Evolutionary conservation across 2,329 filamentous ascomycete genomes (phyloP), one percentile per base, ranked within the genome.

Genomic region (Cladosporium sp.): DNA sequence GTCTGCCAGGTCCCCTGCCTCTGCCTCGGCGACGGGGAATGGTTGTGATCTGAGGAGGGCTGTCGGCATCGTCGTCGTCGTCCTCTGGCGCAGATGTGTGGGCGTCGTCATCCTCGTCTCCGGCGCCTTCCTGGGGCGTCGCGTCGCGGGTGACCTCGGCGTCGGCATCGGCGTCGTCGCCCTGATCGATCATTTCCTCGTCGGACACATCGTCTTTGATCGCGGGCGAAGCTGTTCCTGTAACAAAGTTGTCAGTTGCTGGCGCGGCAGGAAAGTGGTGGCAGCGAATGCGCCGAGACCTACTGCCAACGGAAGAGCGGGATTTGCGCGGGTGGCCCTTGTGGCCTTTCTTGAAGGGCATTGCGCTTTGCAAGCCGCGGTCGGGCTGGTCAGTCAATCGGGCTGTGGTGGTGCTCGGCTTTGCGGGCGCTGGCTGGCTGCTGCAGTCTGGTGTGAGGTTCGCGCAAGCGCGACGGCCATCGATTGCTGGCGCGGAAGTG

Each of bases 11-110:
- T 14, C 46, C 46, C 35, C 67, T 56, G 62, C 64, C 54, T 70
- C 72, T 38, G 63, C 64, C 56, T 67, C 68, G 41, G 62, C 34
- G 65, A 66, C 65, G 71, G 70, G 38, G 78, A 73, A 31, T 64
- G 10, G 59, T 60, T 4, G 64, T 67, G 37, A 66, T 61, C 10
- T 54, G 56, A 10, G 65, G 63, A 41, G 56, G 54, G 18, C 46
- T 57, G 41, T 64, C 60, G 10, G 59, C 59, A 37, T 66, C 64
- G 31, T 65, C 65, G 33, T 59, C 60, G n/a, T 66, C 63, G 14
- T 66, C 61, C 35, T 66, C 64, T 14, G 59, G 58, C n/a, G 55
- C 59, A 37, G 59, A 59, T 9, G 58, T 61, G 4, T 54, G 58
- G 43, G 53, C 59, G 43, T 63, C 61, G n/a, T 59, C 61, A 13